Evolutionary conservation across 352 stramenopile species (phyloP).

Genomic region (Phytophthora tubulina): DNA sequence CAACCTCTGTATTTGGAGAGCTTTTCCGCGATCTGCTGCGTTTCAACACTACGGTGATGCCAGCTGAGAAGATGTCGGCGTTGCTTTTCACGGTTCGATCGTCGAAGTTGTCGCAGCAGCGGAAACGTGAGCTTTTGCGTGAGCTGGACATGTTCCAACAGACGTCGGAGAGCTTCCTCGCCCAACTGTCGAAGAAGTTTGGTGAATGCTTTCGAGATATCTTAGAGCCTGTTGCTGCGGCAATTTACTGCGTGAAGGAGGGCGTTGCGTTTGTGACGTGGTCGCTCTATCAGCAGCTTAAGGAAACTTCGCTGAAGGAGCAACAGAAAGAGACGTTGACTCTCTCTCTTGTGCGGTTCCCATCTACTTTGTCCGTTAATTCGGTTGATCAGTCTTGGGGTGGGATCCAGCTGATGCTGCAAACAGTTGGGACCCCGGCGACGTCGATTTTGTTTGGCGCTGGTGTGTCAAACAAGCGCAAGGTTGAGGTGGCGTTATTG

Average conservation of each 20-base stretch:
- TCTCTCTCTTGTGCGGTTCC: constrained; percentile 80
- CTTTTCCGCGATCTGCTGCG: constrained; percentile 79
- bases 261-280: constrained; percentile 79
- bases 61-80: constrained; percentile 61
- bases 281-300: constrained; percentile 66
- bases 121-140: constrained; percentile 77
- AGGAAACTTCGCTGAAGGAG: constrained; percentile 55
- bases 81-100: constrained; percentile 53
- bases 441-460: constrained; percentile 60
- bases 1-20: constrained; percentile 67
- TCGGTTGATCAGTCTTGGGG: constrained; percentile 74
- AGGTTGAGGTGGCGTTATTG: constrained; percentile 74
- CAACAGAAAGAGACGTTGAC: constrained; percentile 60
- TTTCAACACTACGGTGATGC: constrained; percentile 83
- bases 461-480: constrained; percentile 55
- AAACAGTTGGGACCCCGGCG: constrained; percentile 53
- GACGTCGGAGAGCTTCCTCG: constrained; percentile 83
- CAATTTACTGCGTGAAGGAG: constrained; percentile 90
- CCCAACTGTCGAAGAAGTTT: constrained; percentile 79
- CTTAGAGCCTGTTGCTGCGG: constrained; percentile 75
- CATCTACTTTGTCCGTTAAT: constrained; percentile 45
- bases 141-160: constrained; percentile 92
- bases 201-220: constrained; percentile 84
- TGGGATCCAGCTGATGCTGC: constrained; percentile 72
- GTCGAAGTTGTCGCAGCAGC: constrained; percentile 45